Base-by-base conservation (phyloP, 1,139 yeast species). In the Saccharomycopsis phalli region DNA sequence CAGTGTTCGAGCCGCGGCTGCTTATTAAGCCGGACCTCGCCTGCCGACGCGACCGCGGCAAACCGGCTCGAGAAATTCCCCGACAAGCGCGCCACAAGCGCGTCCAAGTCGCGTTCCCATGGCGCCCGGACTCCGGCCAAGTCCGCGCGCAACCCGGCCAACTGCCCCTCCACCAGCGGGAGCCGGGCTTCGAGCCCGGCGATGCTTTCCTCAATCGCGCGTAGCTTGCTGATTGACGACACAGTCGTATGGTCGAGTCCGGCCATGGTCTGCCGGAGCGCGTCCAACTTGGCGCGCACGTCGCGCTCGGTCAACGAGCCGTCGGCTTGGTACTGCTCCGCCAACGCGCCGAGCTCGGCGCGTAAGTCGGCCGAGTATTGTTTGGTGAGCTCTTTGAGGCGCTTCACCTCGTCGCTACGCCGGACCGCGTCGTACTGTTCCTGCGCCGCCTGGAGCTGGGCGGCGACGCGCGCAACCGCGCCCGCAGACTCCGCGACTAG, bases 31-130 rank as follows among this genome's bases (percentile, higher is more conserved):
- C 68, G 69, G 2, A 93, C 87, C 50, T 74, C 74, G 10, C 99
- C 98, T 32, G 77, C 84, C 57, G 93, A 81, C 1, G 94, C 95
- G 34, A 88, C 88, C 17, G 74, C 67, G 5, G 68, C 63, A 58
- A 91, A 84, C 40, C 83, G 70, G 26, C 65, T 63, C 18, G 81
- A 65, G 57, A 87, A 91, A 38, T 78, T 75, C 4, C 54, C 50
- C 0, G 91, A 78, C 4, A 84, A 77, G 31, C 63, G 58, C 3
- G 52, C 50, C 1, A 82, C 73, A 34, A 81, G 63, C 2, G 51
- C 52, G 4, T 68, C 62, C 19, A 87, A 59, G 48, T 70, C 68
- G 0, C 76, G 73, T 49, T 77, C 84, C 80, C 94, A 82, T 2
- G 49, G 53, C 1, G 47, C 47, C 29, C 65, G 61, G 6, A 74